These are phyloP conservation scores for Pseudognaphalium luteoalbum DNA, from an alignment of 129 eudicot genomes.

Conservation along the genomic window DNA sequence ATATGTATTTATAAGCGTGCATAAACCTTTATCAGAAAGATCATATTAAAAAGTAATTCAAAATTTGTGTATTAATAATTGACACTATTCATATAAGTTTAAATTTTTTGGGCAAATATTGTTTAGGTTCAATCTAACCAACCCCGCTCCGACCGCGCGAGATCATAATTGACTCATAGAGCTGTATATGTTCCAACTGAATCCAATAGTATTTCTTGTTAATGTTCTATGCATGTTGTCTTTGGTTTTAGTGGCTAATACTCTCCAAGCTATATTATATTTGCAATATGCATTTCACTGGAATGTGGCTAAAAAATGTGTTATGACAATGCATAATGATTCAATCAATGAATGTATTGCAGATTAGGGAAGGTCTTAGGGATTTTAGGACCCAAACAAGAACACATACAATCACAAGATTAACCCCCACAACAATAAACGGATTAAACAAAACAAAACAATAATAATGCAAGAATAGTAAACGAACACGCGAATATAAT, in stretches of 20 bases:
- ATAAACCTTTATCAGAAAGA: background rate
- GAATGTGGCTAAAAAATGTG: background rate
- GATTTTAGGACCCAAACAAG: too few species aligned
- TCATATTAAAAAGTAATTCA: background rate
- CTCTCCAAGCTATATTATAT: background rate
- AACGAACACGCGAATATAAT: too few species aligned
- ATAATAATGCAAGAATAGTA: too few species aligned
- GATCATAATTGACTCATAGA: background rate
- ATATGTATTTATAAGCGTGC: background rate
- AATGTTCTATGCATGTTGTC: background rate
- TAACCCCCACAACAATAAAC: too few species aligned
- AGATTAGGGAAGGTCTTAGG: constrained; percentile 96
- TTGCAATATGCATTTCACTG: background rate
- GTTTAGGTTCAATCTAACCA: too few species aligned
- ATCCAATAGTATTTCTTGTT: constrained; percentile 2
- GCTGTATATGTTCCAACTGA: constrained; percentile 11
- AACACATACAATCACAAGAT: too few species aligned
- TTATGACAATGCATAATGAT: background rate
- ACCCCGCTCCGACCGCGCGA: too few species aligned
- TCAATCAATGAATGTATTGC: constrained; percentile 17
- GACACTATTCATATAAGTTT: too few species aligned
- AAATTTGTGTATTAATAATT: too few species aligned
- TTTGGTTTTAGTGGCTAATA: background rate
- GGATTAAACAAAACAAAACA: too few species aligned
- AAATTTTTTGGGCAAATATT: too few species aligned